Base-by-base conservation (phyloP, 2,329 filamentous ascomycete species). In the Nannizzia gypsea region DNA sequence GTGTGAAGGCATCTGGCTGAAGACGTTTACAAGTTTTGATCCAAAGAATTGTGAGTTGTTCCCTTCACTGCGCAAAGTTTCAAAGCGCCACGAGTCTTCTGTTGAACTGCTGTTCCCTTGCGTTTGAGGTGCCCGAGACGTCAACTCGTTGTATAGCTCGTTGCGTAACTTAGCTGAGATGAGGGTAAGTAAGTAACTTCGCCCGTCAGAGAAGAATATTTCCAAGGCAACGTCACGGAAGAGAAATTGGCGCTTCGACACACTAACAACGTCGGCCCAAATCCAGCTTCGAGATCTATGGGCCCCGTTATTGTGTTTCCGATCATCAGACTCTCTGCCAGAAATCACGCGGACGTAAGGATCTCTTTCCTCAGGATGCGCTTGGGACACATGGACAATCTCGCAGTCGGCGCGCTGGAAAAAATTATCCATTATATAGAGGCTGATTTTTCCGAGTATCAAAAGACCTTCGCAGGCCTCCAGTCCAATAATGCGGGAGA, bases 181-280 rank as follows among this genome's bases (percentile, higher is more conserved):
- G 2, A 90, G 85, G 0, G 92, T 97, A 60, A 99, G 74, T 15
- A 99, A 79, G 70, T 97, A 99, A 74, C 93, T 99, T 60, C 90
- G 86, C 0, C 93, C 93, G 70, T 99, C 95, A 0, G 90, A 91
- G 70, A 99, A 99, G 76, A 99, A 99, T 1, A 96, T 83, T 70
- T 99, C 93, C n/a, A 97, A 85, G 0, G 90, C 90, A 11, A 99
- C 93, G 68, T 99, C 92, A 26, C 93, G 86, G 73, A 97, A 96
- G 3, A 99, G 76, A 72, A 97, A 99, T 5, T 92, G 86, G 20
- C 95, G 85, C 72, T 99, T 99, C 0, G 92, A 97, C 38, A 97
- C 87, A 70, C 91, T 96, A 66, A 97, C 88, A 13, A 97, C 85
- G 70, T 97, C 92, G 2, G 85, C 83, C 92, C 92, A 99, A 64